Evolutionary conservation across 2,329 filamentous ascomycete species (phyloP).

Genomic region (Zopfia rhizophila): DNA sequence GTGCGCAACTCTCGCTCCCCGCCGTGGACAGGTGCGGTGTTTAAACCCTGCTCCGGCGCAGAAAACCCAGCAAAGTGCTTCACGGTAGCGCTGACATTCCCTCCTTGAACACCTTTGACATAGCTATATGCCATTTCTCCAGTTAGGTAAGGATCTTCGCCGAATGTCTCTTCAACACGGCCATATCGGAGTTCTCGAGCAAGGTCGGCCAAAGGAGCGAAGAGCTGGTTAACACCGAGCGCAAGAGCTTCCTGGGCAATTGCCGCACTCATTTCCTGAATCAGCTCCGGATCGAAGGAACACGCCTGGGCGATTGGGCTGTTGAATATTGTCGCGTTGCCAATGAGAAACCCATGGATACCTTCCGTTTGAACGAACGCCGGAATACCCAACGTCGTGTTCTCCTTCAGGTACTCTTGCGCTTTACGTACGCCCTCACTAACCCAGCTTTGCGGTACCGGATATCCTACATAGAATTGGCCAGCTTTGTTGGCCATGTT

Average conservation of each 20-base stretch:
- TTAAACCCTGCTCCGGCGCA: constrained; percentile 76
- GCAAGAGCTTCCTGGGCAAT: constrained; percentile 74
- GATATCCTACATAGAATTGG: constrained; percentile 77
- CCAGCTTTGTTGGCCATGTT: constrained; percentile 75
- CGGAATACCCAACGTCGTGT: constrained; percentile 74
- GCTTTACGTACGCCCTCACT: constrained; percentile 70
- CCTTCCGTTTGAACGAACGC: constrained; percentile 79
- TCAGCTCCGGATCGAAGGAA: constrained; percentile 73
- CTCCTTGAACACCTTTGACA: constrained; percentile 70
- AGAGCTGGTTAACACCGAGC: constrained; percentile 77
- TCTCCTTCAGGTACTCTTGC: constrained; percentile 75
- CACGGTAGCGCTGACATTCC: constrained; percentile 75
- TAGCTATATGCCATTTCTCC: constrained; percentile 74
- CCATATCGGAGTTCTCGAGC: constrained; percentile 77
- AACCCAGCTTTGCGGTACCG: constrained; percentile 71
- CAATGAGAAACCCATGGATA: constrained; percentile 76
- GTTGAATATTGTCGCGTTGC: constrained; percentile 82
- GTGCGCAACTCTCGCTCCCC: constrained; percentile 66
- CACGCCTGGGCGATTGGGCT: constrained; percentile 78
- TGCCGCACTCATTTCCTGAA: constrained; percentile 72
- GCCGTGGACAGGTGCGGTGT: constrained; percentile 69
- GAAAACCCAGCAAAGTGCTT: constrained; percentile 80
- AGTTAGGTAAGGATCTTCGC: constrained; percentile 74
- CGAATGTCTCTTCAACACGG: constrained; percentile 78
- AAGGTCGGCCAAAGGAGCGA: constrained; percentile 76